A percentile compares a stretch with the other conserved stretches of the same genome.
Conservation (phyloP, 345 rosid species). For the Boechera stricta region DNA sequence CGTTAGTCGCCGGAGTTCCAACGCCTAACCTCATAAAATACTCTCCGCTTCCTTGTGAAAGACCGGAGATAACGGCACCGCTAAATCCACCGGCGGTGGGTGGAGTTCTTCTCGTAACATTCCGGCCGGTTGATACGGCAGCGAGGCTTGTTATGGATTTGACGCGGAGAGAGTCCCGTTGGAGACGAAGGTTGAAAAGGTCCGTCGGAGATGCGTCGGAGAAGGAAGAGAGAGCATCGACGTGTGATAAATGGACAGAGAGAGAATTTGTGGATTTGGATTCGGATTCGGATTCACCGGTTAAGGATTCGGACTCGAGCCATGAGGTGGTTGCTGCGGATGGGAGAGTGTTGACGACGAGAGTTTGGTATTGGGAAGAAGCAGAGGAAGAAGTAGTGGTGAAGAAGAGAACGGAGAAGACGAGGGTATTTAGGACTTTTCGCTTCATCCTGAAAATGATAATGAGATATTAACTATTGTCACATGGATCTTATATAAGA, state of each 20-base stretch:
- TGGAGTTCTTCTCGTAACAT: conserved; percentile 28
- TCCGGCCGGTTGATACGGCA: conserved; percentile 35
- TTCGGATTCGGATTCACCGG: conserved; percentile 14
- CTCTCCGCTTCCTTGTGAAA: conserved; percentile 93
- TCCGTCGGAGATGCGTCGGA: conserved; percentile 53
- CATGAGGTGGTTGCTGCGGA: conserved; percentile 52
- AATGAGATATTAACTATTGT: not conserved
- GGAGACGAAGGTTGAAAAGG: conserved; percentile 71
- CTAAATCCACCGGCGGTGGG: conserved; percentile 56
- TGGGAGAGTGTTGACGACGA: conserved; percentile 56
- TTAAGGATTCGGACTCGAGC: conserved; percentile 42
- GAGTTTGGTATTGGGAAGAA: conserved; percentile 51
- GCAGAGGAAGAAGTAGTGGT: conserved; percentile 30
- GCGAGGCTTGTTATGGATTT: conserved; percentile 51
- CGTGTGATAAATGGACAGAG: conserved; percentile 60
- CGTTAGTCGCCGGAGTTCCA: conserved; percentile 77
- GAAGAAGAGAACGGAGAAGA: conserved; percentile 47
- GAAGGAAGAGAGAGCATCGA: conserved; percentile 64
- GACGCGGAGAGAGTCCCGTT: conserved; percentile 68
- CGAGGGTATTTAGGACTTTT: conserved; percentile 39
- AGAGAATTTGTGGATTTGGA: conserved; percentile 45
- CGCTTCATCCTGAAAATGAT: conserved; percentile 43
- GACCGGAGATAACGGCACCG: conserved; percentile 79
- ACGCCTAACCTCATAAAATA: conserved; percentile 92
- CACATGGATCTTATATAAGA: conserved; percentile 27